Base-by-base conservation (phyloP, 441 rosid genomes). In the Brassica hybrid region DNA sequence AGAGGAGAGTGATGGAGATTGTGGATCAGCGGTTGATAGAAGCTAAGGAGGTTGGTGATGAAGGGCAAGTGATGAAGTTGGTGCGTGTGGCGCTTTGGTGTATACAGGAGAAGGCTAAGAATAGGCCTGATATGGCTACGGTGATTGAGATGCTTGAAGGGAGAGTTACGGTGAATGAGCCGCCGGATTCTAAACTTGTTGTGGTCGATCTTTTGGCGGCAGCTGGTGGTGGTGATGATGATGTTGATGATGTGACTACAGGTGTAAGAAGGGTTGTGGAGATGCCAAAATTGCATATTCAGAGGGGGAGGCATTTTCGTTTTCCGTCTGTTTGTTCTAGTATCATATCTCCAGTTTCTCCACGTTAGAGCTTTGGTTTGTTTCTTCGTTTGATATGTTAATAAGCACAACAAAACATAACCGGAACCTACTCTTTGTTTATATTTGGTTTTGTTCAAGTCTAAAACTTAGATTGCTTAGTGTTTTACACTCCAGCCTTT, bases 81-180 rank as follows among this genome's bases (percentile, higher is more conserved):
- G 87, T 85, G 2, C 52, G 78, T 65, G 84, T 90, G 17, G 97
- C 94, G 4, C n/a, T n/a, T n/a, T n/a, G n/a, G n/a, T n/a, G n/a
- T n/a, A n/a, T n/a, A n/a, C n/a, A n/a, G n/a, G n/a, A n/a, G n/a
- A n/a, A n/a, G n/a, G n/a, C n/a, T n/a, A n/a, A n/a, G n/a, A n/a
- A n/a, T n/a, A n/a, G n/a, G 71, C 98, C 98, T 8, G 84, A 81
- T 52, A 92, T 94, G 97, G 81, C 65, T 13, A 75, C 18, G 13
- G 91, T 94, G 54, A 86, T 88, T 7, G 96, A 94, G 63, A 92
- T 94, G 98, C 92, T 94, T 6, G 91, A 94, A 81, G 92, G 94
- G 21, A 82, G 87, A 3, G 85, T 80, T 64, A 16, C 77, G 0
- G 86, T 90, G 9, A 85, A 83, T 5, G 94, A 89, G 68, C 97